Evolutionary conservation across 129 eudicot genomes (phyloP).

Genomic region (Saposhnikovia divaricata): DNA sequence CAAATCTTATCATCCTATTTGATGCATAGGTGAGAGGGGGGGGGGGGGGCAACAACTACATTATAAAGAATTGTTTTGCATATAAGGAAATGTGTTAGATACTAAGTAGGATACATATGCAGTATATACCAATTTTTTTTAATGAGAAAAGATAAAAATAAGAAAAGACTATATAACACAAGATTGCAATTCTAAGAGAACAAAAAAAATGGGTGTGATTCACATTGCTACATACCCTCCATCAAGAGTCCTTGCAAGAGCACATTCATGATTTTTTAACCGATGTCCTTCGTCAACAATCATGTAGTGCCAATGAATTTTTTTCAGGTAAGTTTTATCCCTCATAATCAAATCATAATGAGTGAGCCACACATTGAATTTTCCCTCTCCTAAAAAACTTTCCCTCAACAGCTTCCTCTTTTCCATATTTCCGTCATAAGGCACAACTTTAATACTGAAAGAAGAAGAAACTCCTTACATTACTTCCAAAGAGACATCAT

Average conservation of each 20-base stretch:
- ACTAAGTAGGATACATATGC: background rate
- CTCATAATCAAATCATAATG: constrained; percentile 97
- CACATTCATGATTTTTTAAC: constrained; percentile 84
- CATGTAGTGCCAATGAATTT: constrained; percentile 90
- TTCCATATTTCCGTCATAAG: constrained; percentile 85
- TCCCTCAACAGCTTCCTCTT: constrained; percentile 85
- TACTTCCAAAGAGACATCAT: background rate
- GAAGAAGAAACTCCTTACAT: constrained; percentile 11
- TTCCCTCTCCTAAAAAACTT: constrained; percentile 74
- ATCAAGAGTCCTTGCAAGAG: constrained; percentile 80
- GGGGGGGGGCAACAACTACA: background rate
- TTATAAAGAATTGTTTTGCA: background rate
- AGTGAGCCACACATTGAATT: constrained; percentile 74
- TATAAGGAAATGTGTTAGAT: background rate
- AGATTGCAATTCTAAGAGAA: background rate
- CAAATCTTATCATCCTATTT: background rate
- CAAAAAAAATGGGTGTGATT: background rate
- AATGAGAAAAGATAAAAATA: background rate
- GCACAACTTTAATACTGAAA: constrained; percentile 65
- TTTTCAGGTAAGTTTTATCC: constrained; percentile 82
- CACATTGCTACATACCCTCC: constrained; percentile 62
- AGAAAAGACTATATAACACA: background rate
- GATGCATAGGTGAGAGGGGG: background rate
- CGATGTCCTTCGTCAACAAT: constrained; percentile 99
- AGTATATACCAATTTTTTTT: background rate